Evolutionary conservation across 2,329 filamentous ascomycete genomes (phyloP).

Genomic region (Scedosporium boydii): DNA sequence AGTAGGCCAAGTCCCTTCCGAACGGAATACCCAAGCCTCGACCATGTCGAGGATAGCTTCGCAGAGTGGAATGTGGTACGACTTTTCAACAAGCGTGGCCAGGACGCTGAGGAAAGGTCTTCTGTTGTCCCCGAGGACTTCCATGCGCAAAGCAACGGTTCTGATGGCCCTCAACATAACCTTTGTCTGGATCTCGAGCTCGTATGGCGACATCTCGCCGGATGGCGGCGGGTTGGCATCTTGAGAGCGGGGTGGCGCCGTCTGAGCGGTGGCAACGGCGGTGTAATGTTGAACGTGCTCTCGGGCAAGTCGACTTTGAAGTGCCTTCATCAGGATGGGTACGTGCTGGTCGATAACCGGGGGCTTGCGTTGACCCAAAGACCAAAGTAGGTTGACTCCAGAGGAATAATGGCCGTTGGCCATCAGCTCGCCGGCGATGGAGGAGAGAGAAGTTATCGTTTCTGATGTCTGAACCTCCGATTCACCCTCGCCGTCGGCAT

Average conservation of each 20-base stretch:
- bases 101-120: constrained; percentile 92
- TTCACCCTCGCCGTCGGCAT: constrained; percentile 76
- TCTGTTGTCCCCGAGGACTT: constrained; percentile 79
- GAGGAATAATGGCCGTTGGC: constrained; percentile 73
- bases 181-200: constrained; percentile 80
- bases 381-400: constrained; percentile 90
- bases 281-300: constrained; percentile 80
- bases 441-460: constrained; percentile 74
- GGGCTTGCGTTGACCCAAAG: constrained; percentile 73
- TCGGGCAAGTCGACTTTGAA: constrained; percentile 84
- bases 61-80: constrained; percentile 75
- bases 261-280: constrained; percentile 42
- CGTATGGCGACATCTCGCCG: constrained; percentile 58
- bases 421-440: constrained; percentile 80
- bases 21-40: constrained; percentile 91
- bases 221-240: constrained; percentile 37
- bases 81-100: constrained; percentile 91
- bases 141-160: constrained; percentile 84
- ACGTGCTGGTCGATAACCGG: constrained; percentile 87
- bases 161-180: constrained; percentile 94
- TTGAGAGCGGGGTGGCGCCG: constrained; percentile 33
- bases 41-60: constrained; percentile 91
- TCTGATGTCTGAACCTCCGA: constrained; percentile 75
- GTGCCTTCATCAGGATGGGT: constrained; percentile 77
- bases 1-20: constrained; percentile 89